Base-by-base conservation (phyloP, 306 rosid genomes). In the Citrullus mucosospermus region DNA sequence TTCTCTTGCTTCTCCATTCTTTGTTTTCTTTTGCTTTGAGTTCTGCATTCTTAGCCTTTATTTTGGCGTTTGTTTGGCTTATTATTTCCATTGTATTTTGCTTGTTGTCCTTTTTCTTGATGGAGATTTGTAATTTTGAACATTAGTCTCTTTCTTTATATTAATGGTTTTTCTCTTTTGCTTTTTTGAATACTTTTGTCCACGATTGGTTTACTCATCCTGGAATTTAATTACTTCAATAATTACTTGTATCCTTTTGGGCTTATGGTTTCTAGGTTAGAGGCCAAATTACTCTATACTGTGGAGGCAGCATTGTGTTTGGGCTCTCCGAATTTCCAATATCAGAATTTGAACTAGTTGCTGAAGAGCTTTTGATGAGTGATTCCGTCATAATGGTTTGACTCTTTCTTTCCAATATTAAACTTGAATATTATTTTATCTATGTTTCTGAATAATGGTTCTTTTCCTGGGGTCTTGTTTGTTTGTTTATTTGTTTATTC, bases 321-420 rank as follows among this genome's bases (percentile, higher is more conserved):
- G 98, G 98, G 71, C 60, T 95, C 84, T 92, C 98, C 0, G 88
- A 95, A 32, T 92, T 75, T 87, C 98, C 98, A 82, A 79, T 95
- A 69, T 95, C 98, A 38, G 98, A 95, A 85, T 95, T 95, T 85
- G 98, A 95, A 86, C 97, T 95, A 51, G 98, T 95, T 75, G 98
- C 98, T 0, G 98, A 95, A 85, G 98, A 95, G 86, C 97, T 95
- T 89, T 86, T 95, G 85, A 88, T 95, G 97, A 95, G 98, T 58
- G 97, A 95, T 89, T 95, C 98, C 75, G 71, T 89, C 83, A 86
- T 95, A 85, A 88, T 85, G 97, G 98, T 90, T 66, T 14, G 81
- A 48, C 65, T 18, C 58, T 39, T 53, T 32, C 28, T 54, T 54
- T 48, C 15, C 32, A 15, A 14, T 78, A 41, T 59, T 17, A 59